Evolutionary conservation across 108 stramenopile genomes (phyloP).

Genomic region (Cyclotella choctawhatcheeana): DNA sequence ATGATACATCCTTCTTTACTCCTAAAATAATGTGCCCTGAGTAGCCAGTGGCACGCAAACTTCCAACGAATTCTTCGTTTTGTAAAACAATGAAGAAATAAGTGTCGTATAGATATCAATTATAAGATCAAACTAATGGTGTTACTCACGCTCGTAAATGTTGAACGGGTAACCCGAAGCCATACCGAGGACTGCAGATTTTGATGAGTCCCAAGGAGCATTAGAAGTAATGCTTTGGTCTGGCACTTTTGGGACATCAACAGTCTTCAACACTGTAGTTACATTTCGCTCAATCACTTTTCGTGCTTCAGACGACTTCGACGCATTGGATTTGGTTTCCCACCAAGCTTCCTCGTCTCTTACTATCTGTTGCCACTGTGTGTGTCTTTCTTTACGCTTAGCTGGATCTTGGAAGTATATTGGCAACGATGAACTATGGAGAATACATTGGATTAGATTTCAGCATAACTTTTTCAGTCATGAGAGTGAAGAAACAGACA

Average conservation of each 20-base stretch:
- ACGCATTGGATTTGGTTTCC: not conserved
- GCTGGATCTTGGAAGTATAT: constrained; percentile 36
- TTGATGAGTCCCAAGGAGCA: constrained; percentile 14
- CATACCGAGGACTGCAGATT: constrained; percentile 54
- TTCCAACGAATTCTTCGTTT: constrained; percentile 57
- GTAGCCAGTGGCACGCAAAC: constrained; percentile 69
- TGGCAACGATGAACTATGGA: constrained; percentile 4
- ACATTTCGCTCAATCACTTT: no score
- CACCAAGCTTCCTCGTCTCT: constrained; percentile 23
- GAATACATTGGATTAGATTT: not conserved
- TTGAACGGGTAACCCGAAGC: constrained; percentile 46
- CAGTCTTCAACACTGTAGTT: no score
- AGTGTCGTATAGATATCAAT: not conserved
- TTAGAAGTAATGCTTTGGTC: not conserved
- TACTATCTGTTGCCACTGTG: constrained; percentile 30
- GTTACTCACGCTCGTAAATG: constrained; percentile 32
- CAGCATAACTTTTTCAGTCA: not conserved
- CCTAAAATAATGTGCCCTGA: constrained; percentile 75
- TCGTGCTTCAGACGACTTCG: no score
- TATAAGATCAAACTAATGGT: not conserved
- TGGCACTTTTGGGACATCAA: not conserved
- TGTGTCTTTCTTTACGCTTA: constrained; percentile 22
- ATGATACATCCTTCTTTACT: constrained; percentile 37
- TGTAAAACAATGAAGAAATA: not conserved
- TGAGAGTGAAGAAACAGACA: not conserved